These are phyloP conservation scores for Pseudonitzschia multistriata DNA, from an alignment of 108 stramenopile genomes.

Conservation along the genomic window DNA sequence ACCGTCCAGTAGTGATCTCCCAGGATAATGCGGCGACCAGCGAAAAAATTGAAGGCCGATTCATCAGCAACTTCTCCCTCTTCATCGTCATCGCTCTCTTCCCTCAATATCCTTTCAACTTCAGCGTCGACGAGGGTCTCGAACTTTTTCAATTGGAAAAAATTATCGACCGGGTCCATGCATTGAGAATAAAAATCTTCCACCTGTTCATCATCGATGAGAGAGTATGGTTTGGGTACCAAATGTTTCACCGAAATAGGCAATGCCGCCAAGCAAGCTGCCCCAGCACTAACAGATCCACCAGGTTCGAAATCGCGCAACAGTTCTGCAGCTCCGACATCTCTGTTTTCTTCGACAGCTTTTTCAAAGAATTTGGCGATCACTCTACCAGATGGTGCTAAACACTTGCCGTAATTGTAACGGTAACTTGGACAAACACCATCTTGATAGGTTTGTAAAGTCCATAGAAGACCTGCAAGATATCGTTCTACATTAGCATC, in stretches of 20 bases:
- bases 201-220: conserved; percentile 46
- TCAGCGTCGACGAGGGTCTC: conserved; percentile 42
- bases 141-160: conserved; percentile 61
- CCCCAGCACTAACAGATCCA: conserved; percentile 57
- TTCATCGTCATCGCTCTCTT: background rate
- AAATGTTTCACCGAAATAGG: conserved; percentile 64
- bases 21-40: conserved; percentile 33
- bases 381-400: conserved; percentile 53
- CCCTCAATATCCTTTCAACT: conserved; percentile 4
- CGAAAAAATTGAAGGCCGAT: background rate
- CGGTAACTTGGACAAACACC: conserved; percentile 69
- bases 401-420: conserved; percentile 71
- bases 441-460: conserved; percentile 78
- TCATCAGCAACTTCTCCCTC: background rate
- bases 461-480: conserved; percentile 82
- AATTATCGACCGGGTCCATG: conserved; percentile 51
- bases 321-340: conserved; percentile 29
- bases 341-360: conserved; percentile 24
- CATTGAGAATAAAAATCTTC: conserved; percentile 66
- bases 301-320: conserved; percentile 15
- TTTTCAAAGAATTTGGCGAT: conserved; percentile 38
- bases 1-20: conserved; percentile 74
- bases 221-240: conserved; percentile 67
- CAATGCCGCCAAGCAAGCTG: conserved; percentile 75
- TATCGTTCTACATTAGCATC: conserved; percentile 59